These are phyloP conservation scores for Skeletonema tropicum DNA, from an alignment of 108 stramenopile species.

Conservation along the genomic window DNA sequence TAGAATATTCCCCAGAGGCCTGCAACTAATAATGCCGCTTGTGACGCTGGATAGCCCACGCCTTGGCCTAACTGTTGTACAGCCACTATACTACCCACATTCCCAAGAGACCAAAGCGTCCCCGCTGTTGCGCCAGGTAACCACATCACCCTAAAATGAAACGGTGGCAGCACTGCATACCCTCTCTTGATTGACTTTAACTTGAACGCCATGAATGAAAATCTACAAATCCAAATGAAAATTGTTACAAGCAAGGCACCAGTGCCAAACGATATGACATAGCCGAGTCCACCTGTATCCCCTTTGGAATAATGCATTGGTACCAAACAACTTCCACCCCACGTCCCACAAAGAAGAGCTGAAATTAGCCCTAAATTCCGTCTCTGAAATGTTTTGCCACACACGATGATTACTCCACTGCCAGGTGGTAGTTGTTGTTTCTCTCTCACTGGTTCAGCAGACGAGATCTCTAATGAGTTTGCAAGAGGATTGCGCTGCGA, in stretches of 20 bases:
- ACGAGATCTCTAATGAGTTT: neutral
- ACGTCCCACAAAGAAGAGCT: slow-evolving; percentile 46
- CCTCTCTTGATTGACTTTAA: slow-evolving; percentile 29
- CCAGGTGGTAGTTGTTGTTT: slow-evolving; percentile 13
- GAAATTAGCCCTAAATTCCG: slow-evolving; percentile 32
- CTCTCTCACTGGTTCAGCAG: neutral
- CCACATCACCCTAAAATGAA: slow-evolving; percentile 65
- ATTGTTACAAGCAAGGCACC: slow-evolving; percentile 69
- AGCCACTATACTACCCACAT: slow-evolving; percentile 74
- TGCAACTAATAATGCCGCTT: slow-evolving; percentile 36
- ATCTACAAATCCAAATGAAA: slow-evolving; percentile 62
- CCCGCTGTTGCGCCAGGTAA: slow-evolving; percentile 53
- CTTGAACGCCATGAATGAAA: slow-evolving; percentile 28
- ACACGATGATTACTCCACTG: slow-evolving; percentile 14
- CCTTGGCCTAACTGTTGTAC: slow-evolving; percentile 80
- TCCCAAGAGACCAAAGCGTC: slow-evolving; percentile 66
- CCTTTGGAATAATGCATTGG: slow-evolving; percentile 55
- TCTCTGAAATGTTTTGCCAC: slow-evolving; percentile 29
- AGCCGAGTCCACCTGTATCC: slow-evolving; percentile 62
- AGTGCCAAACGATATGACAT: slow-evolving; percentile 73
- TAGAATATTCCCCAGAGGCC: slow-evolving; percentile 86
- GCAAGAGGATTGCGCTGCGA: slow-evolving; percentile 1
- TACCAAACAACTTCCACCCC: slow-evolving; percentile 57
- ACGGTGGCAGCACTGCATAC: slow-evolving; percentile 46
- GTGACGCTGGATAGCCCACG: slow-evolving; percentile 71